phyloP scores from a whole-genome alignment of 495 filamentous ascomycete genomes.

The Hypoxylon fuscum region DNA sequence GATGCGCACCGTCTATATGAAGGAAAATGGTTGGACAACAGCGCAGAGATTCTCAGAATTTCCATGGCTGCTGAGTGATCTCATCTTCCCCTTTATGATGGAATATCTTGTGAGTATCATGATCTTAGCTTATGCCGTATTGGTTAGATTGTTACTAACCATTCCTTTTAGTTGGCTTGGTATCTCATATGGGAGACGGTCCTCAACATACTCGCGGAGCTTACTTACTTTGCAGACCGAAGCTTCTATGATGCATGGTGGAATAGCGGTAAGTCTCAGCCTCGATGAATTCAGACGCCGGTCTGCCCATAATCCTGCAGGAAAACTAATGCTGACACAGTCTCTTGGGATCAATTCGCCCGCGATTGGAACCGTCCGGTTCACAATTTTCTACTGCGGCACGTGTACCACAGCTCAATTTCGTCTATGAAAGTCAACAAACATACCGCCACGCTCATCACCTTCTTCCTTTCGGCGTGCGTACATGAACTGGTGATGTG shows the following conservation, averaged over 20 bases:
- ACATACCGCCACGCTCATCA: constrained; percentile 74
- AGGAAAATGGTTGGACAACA: constrained; percentile 66
- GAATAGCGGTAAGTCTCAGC: constrained; percentile 54
- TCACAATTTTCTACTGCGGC: constrained; percentile 75
- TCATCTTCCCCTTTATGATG: constrained; percentile 79
- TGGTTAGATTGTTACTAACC: constrained; percentile 1
- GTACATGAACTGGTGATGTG: constrained; percentile 82
- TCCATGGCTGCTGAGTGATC: constrained; percentile 72
- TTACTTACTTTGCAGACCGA: constrained; percentile 79
- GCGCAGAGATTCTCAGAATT: constrained; percentile 69
- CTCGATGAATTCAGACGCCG: neutral
- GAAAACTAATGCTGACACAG: constrained; percentile 26
- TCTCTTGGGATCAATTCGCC: constrained; percentile 74
- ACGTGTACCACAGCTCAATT: constrained; percentile 79
- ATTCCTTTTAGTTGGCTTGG: constrained; percentile 56
- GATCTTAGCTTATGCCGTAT: neutral
- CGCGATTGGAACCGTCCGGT: constrained; percentile 80
- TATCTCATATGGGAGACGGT: constrained; percentile 86
- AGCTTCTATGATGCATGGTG: constrained; percentile 81
- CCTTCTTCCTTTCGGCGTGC: constrained; percentile 73
- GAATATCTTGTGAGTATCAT: constrained; percentile 66
- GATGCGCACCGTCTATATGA: constrained; percentile 69
- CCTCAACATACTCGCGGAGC: constrained; percentile 76
- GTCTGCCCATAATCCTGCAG: neutral
- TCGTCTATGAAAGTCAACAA: constrained; percentile 73